Percentiles rank a stretch among this genome's conserved stretches.
These are phyloP conservation scores for Mucor indicus DNA, from an alignment of 371 early-diverging fungal genomes.

Conservation along the genomic window DNA sequence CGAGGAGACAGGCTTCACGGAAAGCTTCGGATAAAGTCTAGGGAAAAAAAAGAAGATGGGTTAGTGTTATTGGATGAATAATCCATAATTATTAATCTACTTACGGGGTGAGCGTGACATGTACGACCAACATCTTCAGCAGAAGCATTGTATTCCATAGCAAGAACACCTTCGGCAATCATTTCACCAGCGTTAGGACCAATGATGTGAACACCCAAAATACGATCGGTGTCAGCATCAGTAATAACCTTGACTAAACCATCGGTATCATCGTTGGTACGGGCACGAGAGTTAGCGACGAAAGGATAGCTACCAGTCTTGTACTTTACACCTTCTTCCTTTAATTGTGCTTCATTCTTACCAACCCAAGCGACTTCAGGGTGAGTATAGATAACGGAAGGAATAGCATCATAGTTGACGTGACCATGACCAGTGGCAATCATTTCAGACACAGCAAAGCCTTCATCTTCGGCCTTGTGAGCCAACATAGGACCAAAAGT, in stretches of 20 bases:
- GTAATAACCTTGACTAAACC: constrained; percentile 95
- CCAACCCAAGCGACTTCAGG: constrained; percentile 99
- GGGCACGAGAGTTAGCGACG: constrained; percentile 95
- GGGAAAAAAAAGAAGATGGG: not conserved
- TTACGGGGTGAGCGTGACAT: constrained; percentile 93
- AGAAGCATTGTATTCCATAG: constrained; percentile 95
- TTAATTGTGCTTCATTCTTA: constrained; percentile 90
- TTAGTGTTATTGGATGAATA: too few relatives aligned
- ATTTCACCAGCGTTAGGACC: constrained; percentile 98
- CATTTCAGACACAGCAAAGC: constrained; percentile 92
- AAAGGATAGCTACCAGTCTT: constrained; percentile 92
- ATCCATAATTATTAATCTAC: too few relatives aligned
- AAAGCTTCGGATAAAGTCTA: constrained; percentile 93
- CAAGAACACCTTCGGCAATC: constrained; percentile 97
- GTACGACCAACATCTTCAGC: constrained; percentile 96
- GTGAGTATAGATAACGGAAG: constrained; percentile 97
- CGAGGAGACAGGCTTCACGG: constrained; percentile 94
- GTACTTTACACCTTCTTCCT: constrained; percentile 82
- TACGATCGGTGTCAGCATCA: constrained; percentile 94
- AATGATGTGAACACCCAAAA: constrained; percentile 96
- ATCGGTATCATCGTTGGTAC: constrained; percentile 93
- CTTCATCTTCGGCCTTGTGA: constrained; percentile 99
- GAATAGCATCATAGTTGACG: constrained; percentile 97
- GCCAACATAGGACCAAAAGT: constrained; percentile 98
- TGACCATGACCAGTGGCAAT: constrained; percentile 89